Conservation (phyloP, 2,329 filamentous ascomycete genomes). For the Elsinoe perseae region DNA sequence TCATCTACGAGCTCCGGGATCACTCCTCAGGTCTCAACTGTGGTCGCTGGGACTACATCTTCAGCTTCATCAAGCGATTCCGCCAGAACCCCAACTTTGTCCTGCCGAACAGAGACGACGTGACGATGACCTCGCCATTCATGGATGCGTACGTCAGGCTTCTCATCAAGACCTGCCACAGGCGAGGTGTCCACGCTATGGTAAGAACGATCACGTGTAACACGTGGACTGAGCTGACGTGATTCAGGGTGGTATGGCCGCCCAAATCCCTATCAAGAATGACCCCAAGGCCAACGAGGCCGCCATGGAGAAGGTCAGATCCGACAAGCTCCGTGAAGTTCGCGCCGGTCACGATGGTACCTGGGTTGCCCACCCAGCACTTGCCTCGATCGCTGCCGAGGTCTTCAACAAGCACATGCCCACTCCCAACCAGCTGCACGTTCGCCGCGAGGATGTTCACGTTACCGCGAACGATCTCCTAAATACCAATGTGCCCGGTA, state of each 20-base stretch:
- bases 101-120: constrained; percentile 78
- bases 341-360: constrained; percentile 93
- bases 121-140: constrained; percentile 98
- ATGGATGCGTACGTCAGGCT: constrained; percentile 97
- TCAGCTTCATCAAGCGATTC: constrained; percentile 99
- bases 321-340: constrained; percentile 93
- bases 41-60: constrained; percentile 99
- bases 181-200: constrained; percentile 96
- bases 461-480: constrained; percentile 84
- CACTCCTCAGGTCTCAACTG: constrained; percentile 96
- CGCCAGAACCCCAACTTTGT: constrained; percentile 89
- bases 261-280: constrained; percentile 97
- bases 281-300: constrained; percentile 83
- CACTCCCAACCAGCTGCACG: constrained; percentile 90
- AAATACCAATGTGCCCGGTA: constrained; percentile 95
- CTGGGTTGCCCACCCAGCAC: constrained; percentile 93
- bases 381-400: constrained; percentile 79
- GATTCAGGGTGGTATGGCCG: constrained; percentile 74
- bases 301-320: constrained; percentile 86
- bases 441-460: constrained; percentile 80
- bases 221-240: not conserved
- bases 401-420: constrained; percentile 99
- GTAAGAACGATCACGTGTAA: constrained; percentile 28
- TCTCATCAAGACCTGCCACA: constrained; percentile 96
- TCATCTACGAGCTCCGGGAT: constrained; percentile 97